phyloP scores from a whole-genome alignment of 202 grass and related monocot genomes.

The Carex arenaria region DNA sequence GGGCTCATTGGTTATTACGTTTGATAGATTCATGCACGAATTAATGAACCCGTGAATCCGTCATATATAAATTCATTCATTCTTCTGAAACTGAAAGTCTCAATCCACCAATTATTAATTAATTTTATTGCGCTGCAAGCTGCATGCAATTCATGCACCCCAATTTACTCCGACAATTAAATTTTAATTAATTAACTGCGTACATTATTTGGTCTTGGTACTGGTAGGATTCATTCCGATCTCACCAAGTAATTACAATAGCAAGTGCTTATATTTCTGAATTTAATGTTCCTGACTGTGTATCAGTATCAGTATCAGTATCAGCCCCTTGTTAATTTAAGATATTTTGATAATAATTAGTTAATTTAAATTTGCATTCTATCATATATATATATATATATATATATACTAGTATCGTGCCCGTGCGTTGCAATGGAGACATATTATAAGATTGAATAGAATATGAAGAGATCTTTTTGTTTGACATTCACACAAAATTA shows the following conservation, averaged over 20 bases:
- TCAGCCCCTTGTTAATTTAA: not conserved
- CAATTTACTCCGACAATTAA: conserved; percentile 1
- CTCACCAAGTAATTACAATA: not conserved
- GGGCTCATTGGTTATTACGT: not conserved
- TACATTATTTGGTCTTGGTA: conserved; percentile 8
- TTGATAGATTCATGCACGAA: conserved; percentile 2
- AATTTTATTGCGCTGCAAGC: not conserved
- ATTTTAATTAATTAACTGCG: not conserved
- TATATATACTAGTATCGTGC: no score
- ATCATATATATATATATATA: not conserved
- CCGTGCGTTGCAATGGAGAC: no score
- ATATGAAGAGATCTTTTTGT: no score
- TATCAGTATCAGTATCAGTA: no score
- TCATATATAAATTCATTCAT: not conserved
- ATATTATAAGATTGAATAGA: no score
- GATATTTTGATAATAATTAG: not conserved
- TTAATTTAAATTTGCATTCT: not conserved
- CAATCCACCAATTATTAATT: not conserved
- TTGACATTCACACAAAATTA: no score
- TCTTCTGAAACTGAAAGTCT: not conserved
- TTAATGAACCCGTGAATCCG: not conserved
- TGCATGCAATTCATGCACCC: conserved; percentile 10
- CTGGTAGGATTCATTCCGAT: not conserved
- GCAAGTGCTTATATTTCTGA: not conserved
- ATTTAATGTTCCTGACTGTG: not conserved